Base-by-base conservation (phyloP, 208 protist species). In the Endotrypanum monterogeii region DNA sequence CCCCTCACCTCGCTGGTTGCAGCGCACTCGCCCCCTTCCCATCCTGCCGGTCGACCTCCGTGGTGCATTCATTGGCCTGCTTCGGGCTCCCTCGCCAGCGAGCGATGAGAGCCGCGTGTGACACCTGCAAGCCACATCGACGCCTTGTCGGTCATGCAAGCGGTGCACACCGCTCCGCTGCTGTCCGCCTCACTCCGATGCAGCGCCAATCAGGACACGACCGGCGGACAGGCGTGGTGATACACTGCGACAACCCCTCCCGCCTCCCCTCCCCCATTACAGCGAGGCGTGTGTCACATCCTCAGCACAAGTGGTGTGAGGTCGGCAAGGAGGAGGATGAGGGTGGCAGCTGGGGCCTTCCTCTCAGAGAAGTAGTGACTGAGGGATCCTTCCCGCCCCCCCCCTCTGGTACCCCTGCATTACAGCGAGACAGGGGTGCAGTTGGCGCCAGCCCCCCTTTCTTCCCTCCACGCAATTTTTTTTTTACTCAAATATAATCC, bases 401-500 rank as follows among this genome's bases (percentile, higher is more conserved):
- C 44, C 44, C 44, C 44, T 48, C 12, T 5, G 44, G 12, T 48
- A 48, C 44, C n/a, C n/a, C n/a, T n/a, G n/a, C n/a, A 48, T 11
- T 11, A 48, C 44, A 48, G 8, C 0, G 44, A 11, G 44, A 11
- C 12, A 14, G 0, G 23, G 14, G 16, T 25, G 35, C 39, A 11
- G 58, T 25, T 4, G 20, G 23, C 58, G 35, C 20, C 52, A n/a
- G 20, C 41, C 44, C 18, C n/a, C 63, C 30, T 30, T 18, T n/a
- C 25, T 20, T 3, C 12, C 41, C n/a, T 32, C 3, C 44, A 23
- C 30, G 18, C 46, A 35, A 4, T 18, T 12, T 12, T 7, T 11
- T 18, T 12, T 12, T 7, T 11, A 1, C 6, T 48, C 23, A 78
- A 39, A 78, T 57, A 23, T 51, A 30, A 23, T 83, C 73, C 4